These are phyloP conservation scores for Ceratopteris richardii DNA, from an alignment of 75 land plant genomes.

Conservation along the genomic window DNA sequence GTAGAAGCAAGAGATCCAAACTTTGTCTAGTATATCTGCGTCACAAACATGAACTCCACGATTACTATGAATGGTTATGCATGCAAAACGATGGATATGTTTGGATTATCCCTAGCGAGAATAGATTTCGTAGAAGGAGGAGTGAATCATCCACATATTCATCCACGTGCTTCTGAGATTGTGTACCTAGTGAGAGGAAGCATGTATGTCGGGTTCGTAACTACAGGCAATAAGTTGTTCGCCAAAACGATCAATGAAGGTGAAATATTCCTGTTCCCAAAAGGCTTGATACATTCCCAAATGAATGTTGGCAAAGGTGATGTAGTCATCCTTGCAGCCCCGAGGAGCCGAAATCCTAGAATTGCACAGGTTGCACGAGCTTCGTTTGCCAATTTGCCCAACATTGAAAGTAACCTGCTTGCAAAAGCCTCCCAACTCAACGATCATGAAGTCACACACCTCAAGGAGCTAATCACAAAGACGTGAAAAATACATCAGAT, in stretches of 20 bases:
- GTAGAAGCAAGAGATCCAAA: conserved; percentile 4
- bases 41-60: conserved; percentile 30
- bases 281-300: conserved; percentile 60
- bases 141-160: conserved; percentile 41
- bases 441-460: too few species aligned
- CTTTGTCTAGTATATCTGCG: conserved; percentile 45
- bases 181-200: conserved; percentile 37
- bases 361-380: conserved; percentile 12
- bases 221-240: conserved; percentile 24
- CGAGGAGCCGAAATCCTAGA: conserved; percentile 52
- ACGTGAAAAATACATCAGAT: too few species aligned
- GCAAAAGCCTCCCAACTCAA: too few species aligned
- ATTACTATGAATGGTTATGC: conserved; percentile 39
- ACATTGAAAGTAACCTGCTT: conserved; percentile 24
- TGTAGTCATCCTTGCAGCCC: conserved; percentile 28
- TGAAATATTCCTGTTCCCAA: conserved; percentile 44
- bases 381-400: conserved; percentile 28
- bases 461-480: too few species aligned
- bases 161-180: conserved; percentile 53
- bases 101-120: conserved; percentile 44
- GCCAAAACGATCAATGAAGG: conserved; percentile 28
- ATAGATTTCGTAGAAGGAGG: conserved; percentile 47
- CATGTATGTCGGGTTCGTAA: conserved; percentile 46
- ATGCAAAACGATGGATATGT: conserved; percentile 40
- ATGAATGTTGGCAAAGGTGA: conserved; percentile 32